These are phyloP conservation scores for Flaveria linearis DNA, from an alignment of 129 eudicot genomes.

Conservation along the genomic window DNA sequence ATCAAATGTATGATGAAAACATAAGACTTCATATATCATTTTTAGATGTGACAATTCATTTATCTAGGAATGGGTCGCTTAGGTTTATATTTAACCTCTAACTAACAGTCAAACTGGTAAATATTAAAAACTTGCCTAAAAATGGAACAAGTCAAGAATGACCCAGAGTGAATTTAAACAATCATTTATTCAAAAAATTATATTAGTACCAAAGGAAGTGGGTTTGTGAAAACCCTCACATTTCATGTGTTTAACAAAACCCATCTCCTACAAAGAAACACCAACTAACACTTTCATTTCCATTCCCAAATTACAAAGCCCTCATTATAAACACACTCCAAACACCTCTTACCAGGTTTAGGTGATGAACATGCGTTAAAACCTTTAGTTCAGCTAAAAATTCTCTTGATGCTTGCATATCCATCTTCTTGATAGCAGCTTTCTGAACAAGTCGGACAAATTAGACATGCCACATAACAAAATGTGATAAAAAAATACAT, in stretches of 20 bases:
- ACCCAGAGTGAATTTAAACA: not conserved
- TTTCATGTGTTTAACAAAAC: too few species aligned
- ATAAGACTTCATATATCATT: conserved; percentile 14
- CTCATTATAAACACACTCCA: not conserved
- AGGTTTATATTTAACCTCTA: not conserved
- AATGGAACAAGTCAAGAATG: not conserved
- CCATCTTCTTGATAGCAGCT: conserved; percentile 98
- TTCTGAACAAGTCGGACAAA: conserved; percentile 47
- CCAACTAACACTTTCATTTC: not conserved
- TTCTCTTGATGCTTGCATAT: conserved; percentile 88
- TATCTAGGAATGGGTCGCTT: not conserved
- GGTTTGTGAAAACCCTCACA: not conserved
- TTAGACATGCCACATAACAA: not conserved
- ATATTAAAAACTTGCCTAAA: too few species aligned
- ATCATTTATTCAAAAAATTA: not conserved
- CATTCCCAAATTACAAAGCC: not conserved
- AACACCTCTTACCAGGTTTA: conserved; percentile 69
- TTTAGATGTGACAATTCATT: conserved; percentile 1
- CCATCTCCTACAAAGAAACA: not conserved
- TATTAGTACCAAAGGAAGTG: not conserved
- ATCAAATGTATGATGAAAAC: conserved; percentile 17
- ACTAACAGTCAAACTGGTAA: not conserved
- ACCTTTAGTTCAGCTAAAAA: conserved; percentile 90
- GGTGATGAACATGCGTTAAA: conserved; percentile 93
- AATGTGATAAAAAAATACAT: not conserved